Evolutionary conservation across 2,329 filamentous ascomycete species (phyloP), one percentile per base, ranked within the genome.

Genomic region (Exserohilum rostratum): DNA sequence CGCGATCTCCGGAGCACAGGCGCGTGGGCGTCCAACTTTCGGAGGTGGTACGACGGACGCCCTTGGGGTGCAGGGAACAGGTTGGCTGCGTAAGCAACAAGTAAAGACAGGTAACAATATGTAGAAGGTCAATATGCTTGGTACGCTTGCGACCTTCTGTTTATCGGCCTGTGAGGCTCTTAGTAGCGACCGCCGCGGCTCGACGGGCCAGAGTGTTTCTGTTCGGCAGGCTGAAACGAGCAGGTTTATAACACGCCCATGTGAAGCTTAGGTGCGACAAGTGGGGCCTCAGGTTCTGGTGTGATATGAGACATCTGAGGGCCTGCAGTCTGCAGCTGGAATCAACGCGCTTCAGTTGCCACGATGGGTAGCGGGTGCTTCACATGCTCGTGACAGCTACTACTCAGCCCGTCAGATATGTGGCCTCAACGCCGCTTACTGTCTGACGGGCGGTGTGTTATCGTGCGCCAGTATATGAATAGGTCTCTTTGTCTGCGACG

Each of bases 201-300:
- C 31, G 18, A 29, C 27, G 35, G 34, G 20, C 29, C 50, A 60
- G 55, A 43, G 57, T 52, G 60, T 62, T 63, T 58, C 57, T 53
- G 31, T 64, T 64, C 61, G 62, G 62, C 62, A 38, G 30, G 46
- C 43, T 66, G 64, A 66, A 68, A 68, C 65, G 57, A 58, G 62
- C 58, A 65, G 64, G 58, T 55, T 42, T 46, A 44, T 55, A 59
- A 58, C 53, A 55, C 53, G 43, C 56, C 44, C 46, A 47, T 46
- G 54, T 63, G 62, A 61, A 52, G 59, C 55, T 61, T 22, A 60
- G 53, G 49, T 67, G 65, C 57, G 61, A 68, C 65, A 58, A 30
- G 57, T 39, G 46, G 42, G 61, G 62, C 65, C 58, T 64, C 65
- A 67, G 51, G 33, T 30, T 27, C 49, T 20, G 12, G 7, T 45